Conservation (phyloP, 345 rosid species). For the Gossypium ekmanianum region DNA sequence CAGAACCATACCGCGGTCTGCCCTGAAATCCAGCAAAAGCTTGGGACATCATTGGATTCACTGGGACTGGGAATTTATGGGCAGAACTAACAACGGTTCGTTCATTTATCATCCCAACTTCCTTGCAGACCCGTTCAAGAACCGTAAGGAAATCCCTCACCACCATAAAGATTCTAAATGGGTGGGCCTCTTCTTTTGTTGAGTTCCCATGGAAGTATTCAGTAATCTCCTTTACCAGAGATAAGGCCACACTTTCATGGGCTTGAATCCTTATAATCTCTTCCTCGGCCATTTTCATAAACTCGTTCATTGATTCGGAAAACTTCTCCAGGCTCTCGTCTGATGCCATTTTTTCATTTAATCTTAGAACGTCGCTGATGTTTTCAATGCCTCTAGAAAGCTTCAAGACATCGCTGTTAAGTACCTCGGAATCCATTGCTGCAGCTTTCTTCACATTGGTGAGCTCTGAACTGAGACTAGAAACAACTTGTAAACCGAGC, state of each 20-base stretch:
- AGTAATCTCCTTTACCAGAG: conserved; percentile 90
- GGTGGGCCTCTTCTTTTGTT: conserved; percentile 98
- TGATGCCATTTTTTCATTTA: conserved; percentile 33
- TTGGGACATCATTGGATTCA: conserved; percentile 50
- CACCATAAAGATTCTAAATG: conserved; percentile 95
- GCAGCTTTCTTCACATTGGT: conserved; percentile 89
- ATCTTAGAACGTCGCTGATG: conserved; percentile 47
- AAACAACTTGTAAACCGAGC: conserved; percentile 91
- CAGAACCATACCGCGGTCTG: conserved; percentile 40
- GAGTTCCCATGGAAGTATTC: conserved; percentile 99
- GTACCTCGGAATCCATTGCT: conserved; percentile 92
- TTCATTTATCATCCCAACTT: conserved; percentile 86
- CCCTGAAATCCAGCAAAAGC: conserved; percentile 41
- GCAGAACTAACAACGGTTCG: conserved; percentile 80
- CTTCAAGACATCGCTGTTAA: conserved; percentile 72
- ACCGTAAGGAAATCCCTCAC: conserved; percentile 83
- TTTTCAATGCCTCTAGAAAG: conserved; percentile 64
- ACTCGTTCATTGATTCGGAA: conserved; percentile 66
- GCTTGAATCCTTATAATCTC: conserved; percentile 88
- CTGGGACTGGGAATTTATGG: conserved; percentile 73
- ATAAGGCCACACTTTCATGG: conserved; percentile 77
- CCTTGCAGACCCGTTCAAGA: conserved; percentile 93
- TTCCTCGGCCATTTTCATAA: conserved; percentile 64
- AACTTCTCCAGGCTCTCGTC: conserved; percentile 52
- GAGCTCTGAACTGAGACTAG: conserved; percentile 75